Base-by-base conservation (phyloP, 2,329 filamentous ascomycete species). In the Hypoxylon sp. region DNA sequence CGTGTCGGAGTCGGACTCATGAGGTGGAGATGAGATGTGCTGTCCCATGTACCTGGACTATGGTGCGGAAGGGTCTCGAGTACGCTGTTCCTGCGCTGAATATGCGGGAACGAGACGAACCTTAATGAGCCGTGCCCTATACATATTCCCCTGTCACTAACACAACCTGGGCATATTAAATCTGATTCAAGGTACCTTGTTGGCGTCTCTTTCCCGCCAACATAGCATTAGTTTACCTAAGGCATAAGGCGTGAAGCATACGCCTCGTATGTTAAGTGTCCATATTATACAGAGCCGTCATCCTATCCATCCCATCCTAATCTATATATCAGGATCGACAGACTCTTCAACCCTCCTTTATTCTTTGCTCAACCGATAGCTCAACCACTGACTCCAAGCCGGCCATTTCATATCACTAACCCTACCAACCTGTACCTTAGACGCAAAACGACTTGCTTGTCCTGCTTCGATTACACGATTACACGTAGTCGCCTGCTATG, bases 241-340 rank as follows among this genome's bases (percentile, higher is more conserved):
- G 35, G 52, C 52, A 13, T 27, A 27, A 31, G 21, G 21, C 7
- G 10, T 21, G 8, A 19, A 8, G 39, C 21, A 54, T 31, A 54
- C 52, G 52, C 52, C 21, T 5, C 11, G 52, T 24, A 55, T n/a
- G 50, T 19, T 19, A 37, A 10, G 35, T 42, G 29, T 42, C 24
- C 46, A 24, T 55, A 44, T 29, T 55, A 55, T 55, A 55, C 35
- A 44, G 10, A 53, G 19, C 17, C 24, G 47, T 31, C 8, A 17
- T 31, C 8, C 31, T 19, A 17, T 15, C 27, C 39, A 15, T 47
- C 8, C 17, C n/a, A 31, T 47, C 53, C 17, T 27, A 15, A 47
- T 27, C 46, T 44, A 46, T 21, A 39, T 48, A 15, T 50, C 42
- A 32, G 55, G 42, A 32, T 32, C 44, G 31, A 48, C 24, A 15